A percentile compares a stretch with the other conserved stretches of the same genome.
phyloP scores from a whole-genome alignment of 192 early-diverging fungal genomes.

The Linnemannia schmuckeri region DNA sequence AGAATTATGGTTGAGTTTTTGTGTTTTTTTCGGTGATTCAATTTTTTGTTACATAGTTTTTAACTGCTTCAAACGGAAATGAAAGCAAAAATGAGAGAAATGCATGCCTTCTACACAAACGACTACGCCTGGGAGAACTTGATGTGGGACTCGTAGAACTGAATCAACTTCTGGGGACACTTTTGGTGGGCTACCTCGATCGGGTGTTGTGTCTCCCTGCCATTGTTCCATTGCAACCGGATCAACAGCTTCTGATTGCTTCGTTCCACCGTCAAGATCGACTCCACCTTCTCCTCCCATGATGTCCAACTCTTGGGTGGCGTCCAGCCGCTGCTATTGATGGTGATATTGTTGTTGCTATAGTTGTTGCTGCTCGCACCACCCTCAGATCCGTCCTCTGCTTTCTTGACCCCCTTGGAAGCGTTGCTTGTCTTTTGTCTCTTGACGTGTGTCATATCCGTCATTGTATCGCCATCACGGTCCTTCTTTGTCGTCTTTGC shows the following conservation, averaged over 20 bases:
- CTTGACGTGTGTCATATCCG: not conserved
- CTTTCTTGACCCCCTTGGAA: not conserved
- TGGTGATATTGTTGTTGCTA: not conserved
- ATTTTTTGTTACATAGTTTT: not conserved
- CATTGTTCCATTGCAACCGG: constrained; percentile 63
- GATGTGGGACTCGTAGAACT: constrained; percentile 67
- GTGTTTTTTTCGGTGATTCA: not conserved
- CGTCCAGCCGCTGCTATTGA: not conserved
- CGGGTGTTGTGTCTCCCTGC: constrained; percentile 54
- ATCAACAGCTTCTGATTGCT: constrained; percentile 46
- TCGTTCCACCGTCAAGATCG: constrained; percentile 27
- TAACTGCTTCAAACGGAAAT: too few species aligned
- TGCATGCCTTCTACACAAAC: not conserved
- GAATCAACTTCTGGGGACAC: constrained; percentile 63
- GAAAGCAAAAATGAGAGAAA: not conserved
- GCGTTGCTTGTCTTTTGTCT: constrained; percentile 10
- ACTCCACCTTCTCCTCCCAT: constrained; percentile 39
- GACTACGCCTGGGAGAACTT: constrained; percentile 55
- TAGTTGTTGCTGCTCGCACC: not conserved
- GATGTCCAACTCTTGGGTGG: constrained; percentile 34
- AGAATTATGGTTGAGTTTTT: not conserved
- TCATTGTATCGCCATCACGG: not conserved
- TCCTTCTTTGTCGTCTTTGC: not conserved
- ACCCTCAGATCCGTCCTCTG: not conserved
- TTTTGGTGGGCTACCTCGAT: constrained; percentile 53